Conservation (phyloP, 305 asterid genomes). For the Salvia sclarea region DNA sequence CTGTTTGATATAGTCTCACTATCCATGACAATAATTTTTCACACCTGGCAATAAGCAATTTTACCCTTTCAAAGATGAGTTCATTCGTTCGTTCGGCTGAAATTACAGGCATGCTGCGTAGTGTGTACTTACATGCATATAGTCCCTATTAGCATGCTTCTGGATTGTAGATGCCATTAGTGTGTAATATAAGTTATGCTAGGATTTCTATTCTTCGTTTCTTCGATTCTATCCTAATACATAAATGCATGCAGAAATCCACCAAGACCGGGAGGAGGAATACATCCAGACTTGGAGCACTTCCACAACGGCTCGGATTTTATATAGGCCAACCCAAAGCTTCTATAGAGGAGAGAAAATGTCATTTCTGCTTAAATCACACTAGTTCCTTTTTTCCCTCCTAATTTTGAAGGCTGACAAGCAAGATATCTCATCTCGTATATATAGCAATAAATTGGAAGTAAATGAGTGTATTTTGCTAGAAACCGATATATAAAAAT, state of each 20-base stretch:
- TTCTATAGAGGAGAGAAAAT: not conserved
- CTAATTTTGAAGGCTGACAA: not conserved
- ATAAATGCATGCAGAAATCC: constrained; percentile 51
- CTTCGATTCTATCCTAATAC: not conserved
- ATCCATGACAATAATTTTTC: not conserved
- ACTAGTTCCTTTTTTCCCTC: not conserved
- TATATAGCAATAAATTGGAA: not conserved
- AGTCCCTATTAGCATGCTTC: too few species aligned
- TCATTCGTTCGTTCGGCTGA: not conserved
- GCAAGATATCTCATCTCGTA: not conserved
- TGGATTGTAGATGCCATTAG: too few species aligned
- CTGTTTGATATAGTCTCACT: not conserved
- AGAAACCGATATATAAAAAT: not conserved
- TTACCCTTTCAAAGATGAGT: too few species aligned
- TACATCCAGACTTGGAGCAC: constrained; percentile 71
- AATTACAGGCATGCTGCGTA: not conserved
- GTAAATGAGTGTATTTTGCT: constrained; percentile 1
- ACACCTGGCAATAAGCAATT: not conserved
- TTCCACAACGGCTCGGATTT: constrained; percentile 54
- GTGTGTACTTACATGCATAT: too few species aligned
- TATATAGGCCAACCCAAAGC: constrained; percentile 28
- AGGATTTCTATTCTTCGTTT: not conserved
- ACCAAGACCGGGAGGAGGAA: constrained; percentile 50
- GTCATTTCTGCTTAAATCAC: not conserved
- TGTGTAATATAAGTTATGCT: not conserved